Conservation (phyloP, 1,139 yeast genomes). For the Debaryomyces nepalensis region DNA sequence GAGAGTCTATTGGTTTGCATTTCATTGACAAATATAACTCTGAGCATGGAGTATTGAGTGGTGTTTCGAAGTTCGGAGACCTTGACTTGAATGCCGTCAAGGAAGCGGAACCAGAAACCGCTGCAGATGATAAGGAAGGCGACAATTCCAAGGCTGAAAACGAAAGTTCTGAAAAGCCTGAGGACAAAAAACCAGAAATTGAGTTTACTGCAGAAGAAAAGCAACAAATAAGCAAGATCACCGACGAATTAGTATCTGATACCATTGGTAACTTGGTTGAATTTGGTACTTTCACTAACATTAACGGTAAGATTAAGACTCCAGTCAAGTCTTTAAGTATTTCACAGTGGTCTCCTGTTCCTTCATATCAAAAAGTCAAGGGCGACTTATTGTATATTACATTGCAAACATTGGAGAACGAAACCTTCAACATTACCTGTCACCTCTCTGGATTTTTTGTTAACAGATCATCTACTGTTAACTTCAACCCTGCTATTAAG, state of each 20-base stretch:
- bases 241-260: conserved; percentile 20
- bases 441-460: conserved; percentile 79
- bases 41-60: conserved; percentile 32
- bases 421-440: conserved; percentile 76
- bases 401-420: conserved; percentile 80
- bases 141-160: conserved; percentile 10
- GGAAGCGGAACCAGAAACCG: conserved; percentile 15
- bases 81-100: conserved; percentile 34
- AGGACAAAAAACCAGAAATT: conserved; percentile 17
- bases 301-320: conserved; percentile 30
- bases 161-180: conserved; percentile 15
- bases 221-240: conserved; percentile 21
- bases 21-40: conserved; percentile 38
- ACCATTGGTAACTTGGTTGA: conserved; percentile 11
- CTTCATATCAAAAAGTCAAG: conserved; percentile 59
- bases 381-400: conserved; percentile 85
- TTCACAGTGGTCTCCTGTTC: conserved; percentile 90
- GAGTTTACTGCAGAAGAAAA: conserved; percentile 28
- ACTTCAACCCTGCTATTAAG: conserved; percentile 69
- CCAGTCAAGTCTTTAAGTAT: conserved; percentile 61
- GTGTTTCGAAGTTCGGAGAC: conserved; percentile 34
- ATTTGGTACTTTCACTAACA: conserved; percentile 25
- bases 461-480: conserved; percentile 66
- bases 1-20: conserved; percentile 51
- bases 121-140: conserved; percentile 16